Conservation (phyloP, 2,329 filamentous ascomycete species). For the Cryoendolithus antarcticus region DNA sequence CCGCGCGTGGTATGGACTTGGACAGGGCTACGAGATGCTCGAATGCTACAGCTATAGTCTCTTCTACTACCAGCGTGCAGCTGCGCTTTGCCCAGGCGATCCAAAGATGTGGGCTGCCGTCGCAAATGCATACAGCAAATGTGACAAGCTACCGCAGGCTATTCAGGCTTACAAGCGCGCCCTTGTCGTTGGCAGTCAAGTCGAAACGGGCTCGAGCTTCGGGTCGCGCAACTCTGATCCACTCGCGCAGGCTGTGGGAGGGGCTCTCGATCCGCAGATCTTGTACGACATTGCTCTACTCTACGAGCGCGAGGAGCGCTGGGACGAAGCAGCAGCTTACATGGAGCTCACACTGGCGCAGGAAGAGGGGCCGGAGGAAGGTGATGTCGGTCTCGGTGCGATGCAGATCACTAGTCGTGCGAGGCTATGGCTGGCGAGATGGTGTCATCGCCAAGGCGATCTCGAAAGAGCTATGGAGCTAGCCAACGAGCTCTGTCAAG, state of each 20-base stretch:
- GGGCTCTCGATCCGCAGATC: constrained; percentile 75
- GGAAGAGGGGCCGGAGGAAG: constrained; percentile 55
- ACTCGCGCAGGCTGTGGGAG: constrained; percentile 34
- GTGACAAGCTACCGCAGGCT: constrained; percentile 74
- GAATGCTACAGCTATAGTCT: constrained; percentile 97
- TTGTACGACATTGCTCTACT: constrained; percentile 80
- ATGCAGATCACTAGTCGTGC: constrained; percentile 87
- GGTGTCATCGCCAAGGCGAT: constrained; percentile 64
- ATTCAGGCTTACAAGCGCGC: constrained; percentile 94
- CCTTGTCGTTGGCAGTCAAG: constrained; percentile 74
- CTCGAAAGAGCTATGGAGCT: constrained; percentile 65
- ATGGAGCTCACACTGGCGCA: constrained; percentile 95
- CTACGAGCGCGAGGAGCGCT: constrained; percentile 69
- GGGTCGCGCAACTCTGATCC: constrained; percentile 30
- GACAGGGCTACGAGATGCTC: constrained; percentile 92
- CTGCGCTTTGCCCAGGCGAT: constrained; percentile 85
- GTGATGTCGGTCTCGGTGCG: constrained; percentile 57
- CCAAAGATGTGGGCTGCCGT: constrained; percentile 99
- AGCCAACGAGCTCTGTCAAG: constrained; percentile 84
- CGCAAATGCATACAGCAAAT: constrained; percentile 79
- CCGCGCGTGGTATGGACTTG: constrained; percentile 92
- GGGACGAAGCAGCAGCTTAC: constrained; percentile 73
- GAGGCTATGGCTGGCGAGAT: constrained; percentile 81
- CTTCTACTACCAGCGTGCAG: constrained; percentile 95
- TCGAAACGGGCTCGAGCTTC: constrained; percentile 47